A percentile compares a stretch with the other conserved stretches of the same genome.
Conservation (phyloP, 352 stramenopile genomes). For the Globisporangium recalcitrans region DNA sequence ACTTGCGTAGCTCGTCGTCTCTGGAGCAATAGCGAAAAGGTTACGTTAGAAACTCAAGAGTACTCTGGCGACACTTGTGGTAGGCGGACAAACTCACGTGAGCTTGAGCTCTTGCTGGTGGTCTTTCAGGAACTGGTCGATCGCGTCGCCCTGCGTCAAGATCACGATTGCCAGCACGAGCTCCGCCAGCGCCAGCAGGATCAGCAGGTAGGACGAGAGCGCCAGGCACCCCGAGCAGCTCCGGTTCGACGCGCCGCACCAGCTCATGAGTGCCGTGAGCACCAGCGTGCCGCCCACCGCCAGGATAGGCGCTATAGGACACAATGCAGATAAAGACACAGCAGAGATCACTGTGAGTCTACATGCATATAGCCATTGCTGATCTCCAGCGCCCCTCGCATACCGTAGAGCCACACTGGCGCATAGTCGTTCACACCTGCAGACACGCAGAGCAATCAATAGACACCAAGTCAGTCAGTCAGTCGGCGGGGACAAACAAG, state of each 20-base stretch:
- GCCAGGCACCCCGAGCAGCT: conserved; percentile 44
- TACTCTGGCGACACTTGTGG: too few relatives aligned
- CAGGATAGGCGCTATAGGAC: conserved; percentile 39
- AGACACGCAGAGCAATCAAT: background rate
- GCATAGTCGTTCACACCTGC: conserved; percentile 57
- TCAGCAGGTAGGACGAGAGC: conserved; percentile 49
- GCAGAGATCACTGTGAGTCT: background rate
- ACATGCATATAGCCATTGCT: background rate
- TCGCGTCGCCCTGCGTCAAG: conserved; percentile 56
- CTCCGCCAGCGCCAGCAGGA: conserved; percentile 62
- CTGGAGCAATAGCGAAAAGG: conserved; percentile 4
- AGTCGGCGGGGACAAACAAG: background rate
- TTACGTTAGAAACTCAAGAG: background rate
- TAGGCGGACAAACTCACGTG: conserved; percentile 23
- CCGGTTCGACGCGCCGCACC: conserved; percentile 49
- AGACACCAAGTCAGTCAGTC: background rate
- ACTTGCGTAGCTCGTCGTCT: conserved; percentile 42
- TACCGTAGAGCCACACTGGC: conserved; percentile 65
- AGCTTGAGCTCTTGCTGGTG: conserved; percentile 66
- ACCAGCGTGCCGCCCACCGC: conserved; percentile 47
- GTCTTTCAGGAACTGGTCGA: conserved; percentile 64
- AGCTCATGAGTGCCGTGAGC: conserved; percentile 52
- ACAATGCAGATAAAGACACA: background rate
- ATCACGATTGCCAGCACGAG: conserved; percentile 71
- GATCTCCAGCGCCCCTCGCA: background rate